phyloP scores from a whole-genome alignment of 2,329 filamentous ascomycete genomes.

The Amauroascus verrucosus region DNA sequence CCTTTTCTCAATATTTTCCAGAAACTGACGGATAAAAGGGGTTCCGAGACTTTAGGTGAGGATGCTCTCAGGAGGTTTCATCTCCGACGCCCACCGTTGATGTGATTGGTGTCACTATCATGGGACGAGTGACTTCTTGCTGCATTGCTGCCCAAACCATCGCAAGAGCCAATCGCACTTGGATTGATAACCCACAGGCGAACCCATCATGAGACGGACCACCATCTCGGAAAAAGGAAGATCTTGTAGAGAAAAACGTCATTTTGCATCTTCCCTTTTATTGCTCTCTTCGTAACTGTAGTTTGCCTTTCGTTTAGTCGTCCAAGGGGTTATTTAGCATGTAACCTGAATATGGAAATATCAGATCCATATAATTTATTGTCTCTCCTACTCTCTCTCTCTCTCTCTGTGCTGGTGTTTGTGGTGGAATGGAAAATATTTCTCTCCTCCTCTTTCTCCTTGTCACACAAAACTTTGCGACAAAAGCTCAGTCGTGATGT shows the following conservation, averaged over 20 bases:
- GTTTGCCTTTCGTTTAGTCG: no score
- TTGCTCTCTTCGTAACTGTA: no score
- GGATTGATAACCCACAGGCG: background rate
- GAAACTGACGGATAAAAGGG: constrained; percentile 6
- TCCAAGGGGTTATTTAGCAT: no score
- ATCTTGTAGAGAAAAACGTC: no score
- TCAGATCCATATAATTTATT: no score
- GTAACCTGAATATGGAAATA: no score
- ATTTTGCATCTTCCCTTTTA: no score
- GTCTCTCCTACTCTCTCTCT: no score
- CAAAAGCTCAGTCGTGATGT: background rate
- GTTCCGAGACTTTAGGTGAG: background rate
- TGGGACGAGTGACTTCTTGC: background rate
- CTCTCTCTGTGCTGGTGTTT: no score
- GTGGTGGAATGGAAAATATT: no score
- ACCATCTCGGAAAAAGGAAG: no score
- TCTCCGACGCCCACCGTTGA: background rate
- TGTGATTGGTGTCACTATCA: background rate
- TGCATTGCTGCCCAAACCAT: constrained; percentile 17
- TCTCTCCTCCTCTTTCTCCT: background rate
- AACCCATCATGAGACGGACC: no score
- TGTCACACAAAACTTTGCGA: background rate
- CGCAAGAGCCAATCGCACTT: background rate
- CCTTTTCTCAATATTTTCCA: background rate
- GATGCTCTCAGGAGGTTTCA: constrained; percentile 6